Evolutionary conservation across 2,329 filamentous ascomycete genomes (phyloP).

Genomic region (Cephalotrichum gorgonifer): DNA sequence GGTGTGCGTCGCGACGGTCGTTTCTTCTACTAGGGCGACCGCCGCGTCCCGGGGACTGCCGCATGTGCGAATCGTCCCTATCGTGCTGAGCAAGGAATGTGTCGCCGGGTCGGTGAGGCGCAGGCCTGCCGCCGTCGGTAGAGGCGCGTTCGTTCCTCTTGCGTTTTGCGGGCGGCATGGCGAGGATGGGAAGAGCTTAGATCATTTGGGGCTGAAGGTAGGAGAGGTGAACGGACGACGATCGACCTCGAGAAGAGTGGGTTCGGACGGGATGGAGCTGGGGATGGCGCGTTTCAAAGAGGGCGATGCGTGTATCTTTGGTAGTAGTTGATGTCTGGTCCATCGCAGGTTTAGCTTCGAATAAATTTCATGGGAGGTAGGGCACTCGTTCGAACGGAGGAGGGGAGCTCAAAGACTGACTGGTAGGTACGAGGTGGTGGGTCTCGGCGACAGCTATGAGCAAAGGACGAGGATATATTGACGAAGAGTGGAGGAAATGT

Average conservation of each 20-base stretch:
- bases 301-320: neutral
- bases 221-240: neutral
- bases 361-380: neutral
- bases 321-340: neutral
- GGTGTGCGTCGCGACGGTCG: conserved; percentile 43
- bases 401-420: neutral
- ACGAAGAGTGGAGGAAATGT: neutral
- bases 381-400: neutral
- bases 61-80: conserved; percentile 26
- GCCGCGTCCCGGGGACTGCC: conserved; percentile 25
- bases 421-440: neutral
- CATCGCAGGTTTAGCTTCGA: neutral
- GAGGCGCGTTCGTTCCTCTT: conserved; percentile 44
- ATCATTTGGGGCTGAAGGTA: conserved; percentile 1
- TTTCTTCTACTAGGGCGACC: conserved; percentile 33
- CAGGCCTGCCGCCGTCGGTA: conserved; percentile 41
- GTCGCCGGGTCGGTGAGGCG: conserved; percentile 52
- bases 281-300: neutral
- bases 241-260: conserved; percentile 9
- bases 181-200: conserved; percentile 6
- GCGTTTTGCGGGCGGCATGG: conserved; percentile 50
- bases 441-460: neutral
- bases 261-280: neutral
- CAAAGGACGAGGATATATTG: neutral
- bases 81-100: conserved; percentile 47